Conservation (phyloP, 163 green algal genomes). For the Scenedesmus sp. region DNA sequence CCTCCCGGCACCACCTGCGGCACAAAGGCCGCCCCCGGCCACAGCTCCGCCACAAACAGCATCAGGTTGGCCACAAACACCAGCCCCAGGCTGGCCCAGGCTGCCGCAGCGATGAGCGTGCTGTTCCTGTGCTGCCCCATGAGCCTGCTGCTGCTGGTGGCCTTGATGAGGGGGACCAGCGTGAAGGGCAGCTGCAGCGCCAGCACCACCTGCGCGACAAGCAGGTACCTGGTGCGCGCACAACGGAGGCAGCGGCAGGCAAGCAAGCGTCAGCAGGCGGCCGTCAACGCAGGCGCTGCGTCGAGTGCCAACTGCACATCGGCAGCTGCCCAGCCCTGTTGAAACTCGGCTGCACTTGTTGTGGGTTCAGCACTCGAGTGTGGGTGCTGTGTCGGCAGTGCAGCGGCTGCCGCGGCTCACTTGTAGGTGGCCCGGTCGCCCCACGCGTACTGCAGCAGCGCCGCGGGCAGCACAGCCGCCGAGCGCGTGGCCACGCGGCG, state of each 20-base stretch:
- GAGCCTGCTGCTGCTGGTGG: constrained; percentile 68
- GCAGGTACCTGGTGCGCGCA: constrained; percentile 66
- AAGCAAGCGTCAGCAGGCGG: too few species aligned
- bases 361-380: too few species aligned
- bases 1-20: constrained; percentile 32
- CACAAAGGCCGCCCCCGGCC: constrained; percentile 57
- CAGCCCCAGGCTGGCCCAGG: constrained; percentile 64
- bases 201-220: constrained; percentile 81
- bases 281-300: too few species aligned
- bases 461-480: constrained; percentile 69
- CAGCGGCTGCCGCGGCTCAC: constrained; percentile 3
- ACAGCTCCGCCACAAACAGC: constrained; percentile 65
- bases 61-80: constrained; percentile 77
- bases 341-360: too few species aligned
- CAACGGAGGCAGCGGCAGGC: neutral
- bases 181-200: constrained; percentile 82
- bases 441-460: constrained; percentile 66
- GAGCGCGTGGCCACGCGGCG: constrained; percentile 67
- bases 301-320: neutral
- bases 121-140: constrained; percentile 74
- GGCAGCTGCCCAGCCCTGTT: neutral
- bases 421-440: constrained; percentile 71
- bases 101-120: constrained; percentile 51
- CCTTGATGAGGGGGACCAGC: constrained; percentile 82
- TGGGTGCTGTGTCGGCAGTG: neutral